Evolutionary conservation across 2,329 filamentous ascomycete species (phyloP).

Genomic region (Exserohilum rostratum): DNA sequence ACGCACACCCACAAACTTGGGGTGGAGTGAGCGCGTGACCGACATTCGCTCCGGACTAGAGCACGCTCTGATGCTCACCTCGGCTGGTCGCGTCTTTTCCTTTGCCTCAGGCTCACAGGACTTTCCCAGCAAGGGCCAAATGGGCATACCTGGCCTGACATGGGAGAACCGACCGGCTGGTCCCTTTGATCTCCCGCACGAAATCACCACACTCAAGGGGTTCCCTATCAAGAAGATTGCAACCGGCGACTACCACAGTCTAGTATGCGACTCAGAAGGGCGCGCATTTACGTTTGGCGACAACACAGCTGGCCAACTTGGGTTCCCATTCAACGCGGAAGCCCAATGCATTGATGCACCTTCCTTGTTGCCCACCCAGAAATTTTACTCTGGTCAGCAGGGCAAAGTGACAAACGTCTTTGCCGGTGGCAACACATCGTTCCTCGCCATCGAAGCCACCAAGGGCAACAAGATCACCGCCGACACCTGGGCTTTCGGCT

Average conservation of each 20-base stretch:
- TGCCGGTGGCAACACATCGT: constrained; percentile 86
- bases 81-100: constrained; percentile 83
- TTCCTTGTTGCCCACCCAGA: constrained; percentile 70
- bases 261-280: constrained; percentile 77
- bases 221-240: constrained; percentile 77
- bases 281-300: constrained; percentile 88
- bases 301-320: constrained; percentile 88
- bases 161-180: constrained; percentile 80
- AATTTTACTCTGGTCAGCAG: constrained; percentile 71
- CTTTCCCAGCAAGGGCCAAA: constrained; percentile 83
- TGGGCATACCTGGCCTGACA: constrained; percentile 81
- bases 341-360: constrained; percentile 71
- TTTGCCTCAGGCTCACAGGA: constrained; percentile 79
- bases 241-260: constrained; percentile 83
- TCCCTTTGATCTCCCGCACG: constrained; percentile 81
- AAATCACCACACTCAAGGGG: constrained; percentile 73
- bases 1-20: constrained; percentile 68
- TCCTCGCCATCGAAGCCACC: constrained; percentile 81
- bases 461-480: constrained; percentile 67
- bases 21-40: constrained; percentile 73
- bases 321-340: constrained; percentile 72
- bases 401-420: constrained; percentile 77
- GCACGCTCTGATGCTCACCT: constrained; percentile 85
- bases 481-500: constrained; percentile 86
- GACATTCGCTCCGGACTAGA: constrained; percentile 80